Conservation (phyloP, 1,284 basidiomycete genomes). For the Melampsora larici-populina region DNA sequence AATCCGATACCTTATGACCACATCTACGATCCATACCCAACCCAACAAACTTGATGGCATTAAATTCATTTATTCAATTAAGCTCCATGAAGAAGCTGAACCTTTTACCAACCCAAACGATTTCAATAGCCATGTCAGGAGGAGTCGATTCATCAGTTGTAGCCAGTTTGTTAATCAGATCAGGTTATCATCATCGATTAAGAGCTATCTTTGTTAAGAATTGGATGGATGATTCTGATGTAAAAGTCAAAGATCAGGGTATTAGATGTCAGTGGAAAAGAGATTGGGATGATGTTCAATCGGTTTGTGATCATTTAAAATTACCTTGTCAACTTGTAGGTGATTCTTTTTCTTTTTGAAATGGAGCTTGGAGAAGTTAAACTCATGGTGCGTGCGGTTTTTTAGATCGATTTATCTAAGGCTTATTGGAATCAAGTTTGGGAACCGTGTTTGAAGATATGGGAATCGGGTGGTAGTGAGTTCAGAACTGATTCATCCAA, state of each 20-base stretch:
- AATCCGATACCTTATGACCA: too few relatives aligned
- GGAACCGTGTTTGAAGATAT: slow-evolving; percentile 70
- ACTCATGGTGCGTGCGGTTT: slow-evolving; percentile 41
- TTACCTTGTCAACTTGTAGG: slow-evolving; percentile 55
- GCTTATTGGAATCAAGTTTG: slow-evolving; percentile 89
- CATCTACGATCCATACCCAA: too few relatives aligned
- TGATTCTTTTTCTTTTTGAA: slow-evolving; percentile 59
- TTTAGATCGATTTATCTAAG: slow-evolving; percentile 71
- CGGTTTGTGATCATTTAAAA: slow-evolving; percentile 62
- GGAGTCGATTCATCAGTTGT: slow-evolving; percentile 91
- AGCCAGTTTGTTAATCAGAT: slow-evolving; percentile 67
- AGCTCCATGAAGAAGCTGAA: too few relatives aligned
- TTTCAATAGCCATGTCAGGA: slow-evolving; percentile 89
- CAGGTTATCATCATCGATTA: slow-evolving; percentile 56
- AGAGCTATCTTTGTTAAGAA: slow-evolving; percentile 70
- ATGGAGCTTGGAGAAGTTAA: not conserved
- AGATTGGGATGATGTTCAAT: slow-evolving; percentile 86
- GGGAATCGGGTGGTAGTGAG: slow-evolving; percentile 66
- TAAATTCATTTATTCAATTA: too few relatives aligned
- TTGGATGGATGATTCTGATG: slow-evolving; percentile 86
- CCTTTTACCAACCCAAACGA: slow-evolving; percentile 55
- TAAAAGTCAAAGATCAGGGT: slow-evolving; percentile 58
- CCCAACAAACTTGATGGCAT: too few relatives aligned
- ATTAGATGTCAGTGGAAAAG: slow-evolving; percentile 88
- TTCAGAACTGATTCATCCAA: slow-evolving; percentile 45